Evolutionary conservation across 495 filamentous ascomycete species (phyloP).

Genomic region (Xylaria castorea): DNA sequence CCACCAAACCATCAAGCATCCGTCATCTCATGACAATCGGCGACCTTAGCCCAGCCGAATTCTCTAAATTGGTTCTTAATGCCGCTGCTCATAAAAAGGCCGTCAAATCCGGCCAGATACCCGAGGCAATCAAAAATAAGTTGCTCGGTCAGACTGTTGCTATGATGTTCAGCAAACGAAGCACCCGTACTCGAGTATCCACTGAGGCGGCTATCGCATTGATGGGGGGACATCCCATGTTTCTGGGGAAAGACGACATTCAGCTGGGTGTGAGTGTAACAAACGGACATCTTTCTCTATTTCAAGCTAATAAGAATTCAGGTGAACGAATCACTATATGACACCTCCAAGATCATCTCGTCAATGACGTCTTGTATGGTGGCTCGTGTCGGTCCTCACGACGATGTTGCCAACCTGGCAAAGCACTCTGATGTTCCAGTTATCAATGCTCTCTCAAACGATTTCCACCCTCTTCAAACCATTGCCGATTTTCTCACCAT

Average conservation of each 20-base stretch:
- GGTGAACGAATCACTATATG: slow-evolving; percentile 89
- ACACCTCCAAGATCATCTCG: slow-evolving; percentile 87
- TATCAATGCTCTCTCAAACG: slow-evolving; percentile 90
- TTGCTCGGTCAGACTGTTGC: slow-evolving; percentile 80
- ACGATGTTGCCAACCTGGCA: slow-evolving; percentile 79
- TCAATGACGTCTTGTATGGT: slow-evolving; percentile 93
- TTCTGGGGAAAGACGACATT: slow-evolving; percentile 92
- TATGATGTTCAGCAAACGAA: slow-evolving; percentile 95
- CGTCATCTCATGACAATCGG: slow-evolving; percentile 90
- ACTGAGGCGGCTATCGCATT: slow-evolving; percentile 84
- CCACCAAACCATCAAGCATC: slow-evolving; percentile 41
- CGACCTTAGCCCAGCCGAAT: slow-evolving; percentile 79
- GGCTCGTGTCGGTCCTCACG: slow-evolving; percentile 84
- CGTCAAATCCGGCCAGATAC: slow-evolving; percentile 74
- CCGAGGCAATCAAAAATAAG: slow-evolving; percentile 56
- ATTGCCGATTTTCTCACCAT: slow-evolving; percentile 94
- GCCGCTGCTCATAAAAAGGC: slow-evolving; percentile 75
- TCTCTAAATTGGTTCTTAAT: slow-evolving; percentile 81
- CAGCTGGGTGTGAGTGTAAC: slow-evolving; percentile 76
- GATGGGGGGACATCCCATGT: slow-evolving; percentile 94
- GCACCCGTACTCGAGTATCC: slow-evolving; percentile 89
- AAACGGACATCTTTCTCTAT: neutral
- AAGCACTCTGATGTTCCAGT: slow-evolving; percentile 85
- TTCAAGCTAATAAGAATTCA: slow-evolving; percentile 36
- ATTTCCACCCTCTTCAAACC: slow-evolving; percentile 90